These are phyloP conservation scores for Cryptosporidium meleagridis DNA, from an alignment of 169 alveolate genomes.

Conservation along the genomic window DNA sequence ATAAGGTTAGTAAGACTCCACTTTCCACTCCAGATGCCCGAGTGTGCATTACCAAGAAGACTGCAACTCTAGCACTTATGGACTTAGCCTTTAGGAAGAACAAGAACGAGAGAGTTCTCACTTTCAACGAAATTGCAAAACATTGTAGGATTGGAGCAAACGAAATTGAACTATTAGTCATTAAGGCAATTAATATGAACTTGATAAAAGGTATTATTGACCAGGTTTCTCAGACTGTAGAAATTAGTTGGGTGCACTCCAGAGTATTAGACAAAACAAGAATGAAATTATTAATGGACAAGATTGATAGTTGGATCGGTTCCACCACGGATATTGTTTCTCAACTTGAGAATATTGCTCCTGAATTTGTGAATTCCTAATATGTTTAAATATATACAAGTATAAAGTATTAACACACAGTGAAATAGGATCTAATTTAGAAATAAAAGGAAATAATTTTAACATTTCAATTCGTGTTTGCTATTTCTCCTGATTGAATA, in stretches of 20 bases:
- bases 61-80: constrained; percentile 66
- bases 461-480: background rate
- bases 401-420: background rate
- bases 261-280: constrained; percentile 80
- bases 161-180: constrained; percentile 83
- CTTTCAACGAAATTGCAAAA: constrained; percentile 54
- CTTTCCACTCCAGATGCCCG: constrained; percentile 35
- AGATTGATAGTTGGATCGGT: constrained; percentile 81
- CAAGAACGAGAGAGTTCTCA: constrained; percentile 37
- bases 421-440: background rate
- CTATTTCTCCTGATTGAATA: background rate
- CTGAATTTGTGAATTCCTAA: constrained; percentile 50
- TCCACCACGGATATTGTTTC: constrained; percentile 39
- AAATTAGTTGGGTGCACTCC: constrained; percentile 84
- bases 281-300: constrained; percentile 78
- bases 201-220: constrained; percentile 84
- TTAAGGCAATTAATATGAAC: constrained; percentile 86
- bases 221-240: constrained; percentile 81
- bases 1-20: constrained; percentile 18
- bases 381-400: background rate
- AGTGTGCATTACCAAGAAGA: constrained; percentile 34
- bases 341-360: constrained; percentile 62
- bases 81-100: constrained; percentile 53
- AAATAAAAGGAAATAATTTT: background rate
- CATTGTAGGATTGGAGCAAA: constrained; percentile 57